These are phyloP conservation scores for Penicillium chermesinum DNA, from an alignment of 495 filamentous ascomycete genomes.

Conservation along the genomic window DNA sequence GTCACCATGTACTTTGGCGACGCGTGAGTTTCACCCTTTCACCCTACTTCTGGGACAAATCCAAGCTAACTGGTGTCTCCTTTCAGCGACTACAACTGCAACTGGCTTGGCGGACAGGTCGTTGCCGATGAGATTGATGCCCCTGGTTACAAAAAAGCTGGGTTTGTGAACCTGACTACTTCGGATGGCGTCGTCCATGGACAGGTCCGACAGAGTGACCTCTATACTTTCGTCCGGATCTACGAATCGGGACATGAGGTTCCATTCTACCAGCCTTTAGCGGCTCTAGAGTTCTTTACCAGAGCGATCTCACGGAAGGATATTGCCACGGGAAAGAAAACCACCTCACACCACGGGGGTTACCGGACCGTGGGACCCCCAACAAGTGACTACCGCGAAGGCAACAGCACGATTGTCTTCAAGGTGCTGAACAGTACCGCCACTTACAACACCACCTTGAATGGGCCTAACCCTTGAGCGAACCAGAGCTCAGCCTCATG, in stretches of 20 bases:
- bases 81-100: conserved; percentile 55
- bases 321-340: conserved; percentile 52
- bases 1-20: conserved; percentile 56
- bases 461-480: conserved; percentile 35
- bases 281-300: conserved; percentile 55
- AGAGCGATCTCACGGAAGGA: conserved; percentile 52
- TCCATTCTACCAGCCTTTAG: conserved; percentile 63
- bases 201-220: conserved; percentile 60
- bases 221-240: conserved; percentile 64
- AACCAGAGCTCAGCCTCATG: too few relatives aligned
- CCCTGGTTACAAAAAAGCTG: conserved; percentile 44
- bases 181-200: conserved; percentile 56
- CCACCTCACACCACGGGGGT: conserved; percentile 13
- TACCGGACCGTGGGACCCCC: conserved; percentile 48
- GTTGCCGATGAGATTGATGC: conserved; percentile 43
- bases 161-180: conserved; percentile 50
- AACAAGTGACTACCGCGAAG: conserved; percentile 52
- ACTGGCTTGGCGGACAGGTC: conserved; percentile 53
- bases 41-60: background rate
- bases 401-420: conserved; percentile 52
- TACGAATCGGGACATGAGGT: conserved; percentile 69
- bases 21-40: conserved; percentile 25
- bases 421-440: conserved; percentile 41
- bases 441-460: conserved; percentile 52
- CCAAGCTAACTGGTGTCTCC: background rate